Evolutionary conservation across 2,329 filamentous ascomycete genomes (phyloP), one percentile per base, ranked within the genome.

Genomic region (Scleromitrula shiraiana): DNA sequence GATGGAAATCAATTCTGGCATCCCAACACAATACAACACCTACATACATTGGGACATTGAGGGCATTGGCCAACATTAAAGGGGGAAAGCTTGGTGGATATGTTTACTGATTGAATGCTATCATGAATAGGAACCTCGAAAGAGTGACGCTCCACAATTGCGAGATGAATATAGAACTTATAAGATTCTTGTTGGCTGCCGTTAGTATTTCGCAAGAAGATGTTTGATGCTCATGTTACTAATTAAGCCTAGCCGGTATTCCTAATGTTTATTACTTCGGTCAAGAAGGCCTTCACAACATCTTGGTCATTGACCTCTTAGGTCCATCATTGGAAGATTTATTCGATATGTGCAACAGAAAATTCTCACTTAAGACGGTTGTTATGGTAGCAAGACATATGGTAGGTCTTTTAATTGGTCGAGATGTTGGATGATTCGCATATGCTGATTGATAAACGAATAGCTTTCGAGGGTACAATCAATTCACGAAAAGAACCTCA

Each of bases 251-350:
- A 97, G 91, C 91, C 63, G 93, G 93, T 63, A 97, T 98, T 60
- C 93, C 93, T 63, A 97, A 97, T 78, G 93, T 98, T 63, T 97
- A 97, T 74, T 98, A 97, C 72, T 98, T 97, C 61, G 93, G 93
- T 54, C 93, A 98, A 67, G 91, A 97, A 70, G 93, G 91, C 60
- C 83, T 97, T 24, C 93, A 98, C 75, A 97, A 98, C 72, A 97
- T 97, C 59, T 83, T 98, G 42, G 91, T 98, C 59, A 97, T 97
- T 63, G 91, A 98, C 70, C 77, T 98, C 35, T 82, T 98, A 22
- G 91, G 91, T 14, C 91, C 91, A 44, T 95, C 89, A 55, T 77
- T 98, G 52, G 91, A 98, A 67, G 91, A 98, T 65, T 78, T 98
- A 17, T 98, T 98, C 66, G 91, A 98, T 66, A 89, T 95, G 70